Conservation (phyloP, 2,329 filamentous ascomycete genomes). For the Nemania sp. region DNA sequence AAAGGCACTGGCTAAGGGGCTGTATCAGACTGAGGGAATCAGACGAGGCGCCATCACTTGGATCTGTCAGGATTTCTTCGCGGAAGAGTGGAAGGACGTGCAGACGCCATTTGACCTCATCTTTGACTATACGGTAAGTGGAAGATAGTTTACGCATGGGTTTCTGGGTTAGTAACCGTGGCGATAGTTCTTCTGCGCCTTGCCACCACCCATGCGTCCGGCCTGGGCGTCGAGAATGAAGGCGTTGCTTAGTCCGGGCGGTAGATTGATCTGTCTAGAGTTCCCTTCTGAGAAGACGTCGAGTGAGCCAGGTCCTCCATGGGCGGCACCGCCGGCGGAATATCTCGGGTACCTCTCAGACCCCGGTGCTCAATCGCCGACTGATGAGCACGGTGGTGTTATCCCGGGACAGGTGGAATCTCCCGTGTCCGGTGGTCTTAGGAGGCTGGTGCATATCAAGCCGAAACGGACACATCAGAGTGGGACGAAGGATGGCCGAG, state of each 20-base stretch:
- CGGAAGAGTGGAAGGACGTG: conserved; percentile 64
- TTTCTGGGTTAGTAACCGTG: conserved; percentile 2
- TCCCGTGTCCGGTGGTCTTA: conserved; percentile 54
- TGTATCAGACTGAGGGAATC: conserved; percentile 52
- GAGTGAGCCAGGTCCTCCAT: conserved; percentile 76
- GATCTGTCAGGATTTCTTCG: conserved; percentile 75
- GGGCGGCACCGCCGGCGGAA: conserved; percentile 73
- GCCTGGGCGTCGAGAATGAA: conserved; percentile 56
- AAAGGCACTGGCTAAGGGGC: conserved; percentile 54
- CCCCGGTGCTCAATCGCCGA: conserved; percentile 75
- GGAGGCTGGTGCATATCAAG: conserved; percentile 62
- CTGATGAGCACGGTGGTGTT: conserved; percentile 59
- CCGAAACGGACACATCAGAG: conserved; percentile 63
- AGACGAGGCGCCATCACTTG: conserved; percentile 66
- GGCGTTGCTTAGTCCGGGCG: conserved; percentile 61
- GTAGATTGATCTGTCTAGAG: conserved; percentile 75
- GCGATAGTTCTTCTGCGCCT: conserved; percentile 70
- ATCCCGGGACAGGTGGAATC: conserved; percentile 54
- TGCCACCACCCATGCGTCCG: conserved; percentile 65
- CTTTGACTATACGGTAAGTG: conserved; percentile 70
- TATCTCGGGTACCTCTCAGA: conserved; percentile 78
- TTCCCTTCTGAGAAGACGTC: conserved; percentile 80
- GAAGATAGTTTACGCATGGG: not conserved
- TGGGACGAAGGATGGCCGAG: conserved; percentile 51
- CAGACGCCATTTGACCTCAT: conserved; percentile 71